Base-by-base conservation (phyloP, 306 rosid species). In the Luffa acutangula region DNA sequence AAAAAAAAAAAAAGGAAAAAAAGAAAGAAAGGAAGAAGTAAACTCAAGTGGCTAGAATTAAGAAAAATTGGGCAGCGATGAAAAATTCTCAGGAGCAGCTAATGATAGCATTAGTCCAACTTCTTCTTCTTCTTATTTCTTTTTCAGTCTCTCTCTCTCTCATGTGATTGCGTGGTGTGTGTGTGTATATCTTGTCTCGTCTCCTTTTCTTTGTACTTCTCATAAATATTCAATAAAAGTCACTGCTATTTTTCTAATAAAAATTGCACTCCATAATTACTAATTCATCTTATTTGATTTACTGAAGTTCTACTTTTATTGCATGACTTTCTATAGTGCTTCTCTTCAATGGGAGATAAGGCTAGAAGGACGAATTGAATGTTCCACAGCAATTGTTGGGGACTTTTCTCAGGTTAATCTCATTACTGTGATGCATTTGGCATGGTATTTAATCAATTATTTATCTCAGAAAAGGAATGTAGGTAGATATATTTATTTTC, bases 361-460 rank as follows among this genome's bases (percentile, higher is more conserved):
- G 84, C 89, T 94, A 75, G 97, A 94, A 81, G 98, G 97, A 25
- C 89, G 96, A 11, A 52, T 94, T 84, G 98, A 94, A 84, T 89
- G 97, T 82, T 89, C 98, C 48, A 93, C 98, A 25, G 92, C 94
- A 79, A 82, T 90, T 80, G 84, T 91, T 80, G 90, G 87, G 15
- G 89, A 92, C 80, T 94, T 92, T 80, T 89, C 93, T 42, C 98
- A 92, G 97, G 98, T 92, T 65, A 45, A 45, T 51, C 66, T 85
- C 49, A 11, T 70, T 77, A 67, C 15, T 84, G 69, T 77, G 58
- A 58, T 54, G 57, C 42, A 52, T 43, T 58, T 71, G 63, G 75
- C 25, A 53, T 79, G 9, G 9, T 4, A 56, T 76, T 12, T 39
- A 10, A n/a, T 77, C 4, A 42, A 58, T 18, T 43, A 10, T 58